phyloP scores from a whole-genome alignment of 1,284 basidiomycete genomes.

The Papiliotrema laurentii region DNA sequence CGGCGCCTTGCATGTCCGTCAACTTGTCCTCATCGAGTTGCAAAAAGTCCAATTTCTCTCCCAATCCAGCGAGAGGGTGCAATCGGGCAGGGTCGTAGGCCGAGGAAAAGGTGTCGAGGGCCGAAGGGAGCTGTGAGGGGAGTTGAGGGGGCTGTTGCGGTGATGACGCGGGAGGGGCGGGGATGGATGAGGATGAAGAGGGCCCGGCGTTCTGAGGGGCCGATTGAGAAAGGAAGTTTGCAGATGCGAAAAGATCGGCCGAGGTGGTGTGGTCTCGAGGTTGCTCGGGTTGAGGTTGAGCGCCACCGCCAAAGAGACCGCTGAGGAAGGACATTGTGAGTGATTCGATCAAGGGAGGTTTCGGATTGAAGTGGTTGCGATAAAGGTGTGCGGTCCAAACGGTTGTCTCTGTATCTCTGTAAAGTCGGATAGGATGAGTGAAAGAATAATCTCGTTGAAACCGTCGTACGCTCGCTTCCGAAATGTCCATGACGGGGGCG shows the following conservation, averaged over 20 bases:
- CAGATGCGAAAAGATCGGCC: conserved; percentile 38
- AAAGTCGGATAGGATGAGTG: too few species aligned
- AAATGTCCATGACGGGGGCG: neutral
- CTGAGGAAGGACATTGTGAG: conserved; percentile 46
- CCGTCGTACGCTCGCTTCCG: too few species aligned
- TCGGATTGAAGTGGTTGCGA: too few species aligned
- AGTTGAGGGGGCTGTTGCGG: conserved; percentile 7
- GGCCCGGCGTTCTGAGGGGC: conserved; percentile 10
- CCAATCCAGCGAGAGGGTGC: conserved; percentile 82
- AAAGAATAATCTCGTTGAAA: too few species aligned
- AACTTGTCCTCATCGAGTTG: conserved; percentile 90
- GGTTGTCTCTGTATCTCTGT: neutral
- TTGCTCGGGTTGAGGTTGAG: conserved; percentile 12
- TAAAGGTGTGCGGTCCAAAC: too few species aligned
- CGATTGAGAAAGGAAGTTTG: conserved; percentile 34
- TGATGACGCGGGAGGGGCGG: conserved; percentile 17
- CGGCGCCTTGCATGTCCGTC: conserved; percentile 75
- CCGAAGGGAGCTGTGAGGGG: conserved; percentile 51
- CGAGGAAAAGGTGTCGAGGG: conserved; percentile 74
- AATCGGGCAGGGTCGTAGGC: conserved; percentile 83
- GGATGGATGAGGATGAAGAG: conserved; percentile 12
- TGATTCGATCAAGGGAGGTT: too few species aligned
- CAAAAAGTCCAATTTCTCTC: conserved; percentile 80
- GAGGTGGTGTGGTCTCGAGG: conserved; percentile 30
- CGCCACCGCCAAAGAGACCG: conserved; percentile 30